A percentile compares a stretch with the other conserved stretches of the same genome.
These are phyloP conservation scores for Monosporascus sp. DNA, from an alignment of 2,329 filamentous ascomycete genomes.

Conservation along the genomic window DNA sequence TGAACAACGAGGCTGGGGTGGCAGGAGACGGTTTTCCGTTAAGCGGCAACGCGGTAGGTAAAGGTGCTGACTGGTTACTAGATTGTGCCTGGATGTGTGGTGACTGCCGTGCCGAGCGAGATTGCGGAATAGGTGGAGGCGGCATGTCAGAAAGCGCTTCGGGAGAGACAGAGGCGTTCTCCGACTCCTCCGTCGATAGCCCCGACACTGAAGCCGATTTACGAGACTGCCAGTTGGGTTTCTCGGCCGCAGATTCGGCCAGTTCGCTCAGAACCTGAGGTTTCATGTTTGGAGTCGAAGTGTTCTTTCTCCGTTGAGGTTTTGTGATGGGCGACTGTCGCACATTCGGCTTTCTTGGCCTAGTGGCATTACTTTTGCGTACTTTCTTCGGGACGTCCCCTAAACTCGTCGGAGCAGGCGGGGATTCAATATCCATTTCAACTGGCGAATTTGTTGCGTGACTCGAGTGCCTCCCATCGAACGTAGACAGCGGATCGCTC, in stretches of 20 bases:
- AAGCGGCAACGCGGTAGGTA: conserved; percentile 18
- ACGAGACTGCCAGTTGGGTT: conserved; percentile 19
- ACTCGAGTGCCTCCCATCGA: conserved; percentile 37
- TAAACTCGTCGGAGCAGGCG: conserved; percentile 31
- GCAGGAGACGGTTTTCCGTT: conserved; percentile 56
- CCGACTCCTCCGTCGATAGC: conserved; percentile 48
- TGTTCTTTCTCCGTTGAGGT: conserved; percentile 51
- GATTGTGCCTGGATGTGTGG: conserved; percentile 59
- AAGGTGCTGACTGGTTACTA: conserved; percentile 20
- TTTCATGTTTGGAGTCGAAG: conserved; percentile 49
- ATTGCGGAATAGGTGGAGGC: conserved; percentile 60
- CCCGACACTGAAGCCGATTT: conserved; percentile 30
- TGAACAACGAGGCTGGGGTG: conserved; percentile 86
- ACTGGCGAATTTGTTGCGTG: conserved; percentile 47
- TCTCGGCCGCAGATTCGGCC: conserved; percentile 33
- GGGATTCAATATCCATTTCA: conserved; percentile 50
- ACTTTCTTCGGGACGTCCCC: conserved; percentile 47
- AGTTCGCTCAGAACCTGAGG: conserved; percentile 51
- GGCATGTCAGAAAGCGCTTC: conserved; percentile 62
- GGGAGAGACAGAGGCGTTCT: conserved; percentile 60
- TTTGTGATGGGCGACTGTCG: conserved; percentile 71
- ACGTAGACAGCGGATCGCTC: conserved; percentile 42
- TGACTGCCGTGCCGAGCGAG: conserved; percentile 59
- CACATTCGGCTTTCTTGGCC: conserved; percentile 50
- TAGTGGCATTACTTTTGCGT: conserved; percentile 45